phyloP scores from a whole-genome alignment of 75 land plant genomes.

The Pinus tabuliformis region DNA sequence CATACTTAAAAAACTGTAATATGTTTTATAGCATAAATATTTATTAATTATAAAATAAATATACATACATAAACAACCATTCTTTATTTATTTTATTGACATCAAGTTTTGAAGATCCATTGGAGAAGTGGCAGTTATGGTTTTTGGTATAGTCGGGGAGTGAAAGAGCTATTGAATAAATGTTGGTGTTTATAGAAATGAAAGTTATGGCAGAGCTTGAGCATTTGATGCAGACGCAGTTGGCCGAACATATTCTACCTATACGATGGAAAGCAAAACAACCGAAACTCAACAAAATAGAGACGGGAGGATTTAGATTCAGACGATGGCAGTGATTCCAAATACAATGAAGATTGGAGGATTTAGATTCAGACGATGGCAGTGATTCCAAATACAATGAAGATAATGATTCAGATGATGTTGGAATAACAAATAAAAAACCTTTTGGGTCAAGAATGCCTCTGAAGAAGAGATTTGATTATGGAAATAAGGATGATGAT shows the following conservation, averaged over 20 bases:
- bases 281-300: constrained; percentile 34
- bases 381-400: constrained; percentile 46
- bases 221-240: constrained; percentile 82
- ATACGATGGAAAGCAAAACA: constrained; percentile 25
- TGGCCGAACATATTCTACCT: constrained; percentile 39
- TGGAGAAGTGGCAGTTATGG: no score
- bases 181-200: no score
- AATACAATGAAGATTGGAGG: not conserved
- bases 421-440: constrained; percentile 47
- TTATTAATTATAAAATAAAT: no score
- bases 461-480: constrained; percentile 74
- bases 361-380: constrained; percentile 59
- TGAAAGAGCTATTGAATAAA: no score
- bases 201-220: constrained; percentile 77
- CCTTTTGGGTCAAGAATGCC: constrained; percentile 56
- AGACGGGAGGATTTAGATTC: constrained; percentile 1
- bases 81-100: no score
- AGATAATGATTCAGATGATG: constrained; percentile 65
- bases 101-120: no score
- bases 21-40: no score
- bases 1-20: no score
- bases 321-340: no score
- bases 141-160: no score
- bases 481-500: constrained; percentile 50
- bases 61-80: no score